Conservation (phyloP, 2,329 filamentous ascomycete species). For the Truncatella angustata region DNA sequence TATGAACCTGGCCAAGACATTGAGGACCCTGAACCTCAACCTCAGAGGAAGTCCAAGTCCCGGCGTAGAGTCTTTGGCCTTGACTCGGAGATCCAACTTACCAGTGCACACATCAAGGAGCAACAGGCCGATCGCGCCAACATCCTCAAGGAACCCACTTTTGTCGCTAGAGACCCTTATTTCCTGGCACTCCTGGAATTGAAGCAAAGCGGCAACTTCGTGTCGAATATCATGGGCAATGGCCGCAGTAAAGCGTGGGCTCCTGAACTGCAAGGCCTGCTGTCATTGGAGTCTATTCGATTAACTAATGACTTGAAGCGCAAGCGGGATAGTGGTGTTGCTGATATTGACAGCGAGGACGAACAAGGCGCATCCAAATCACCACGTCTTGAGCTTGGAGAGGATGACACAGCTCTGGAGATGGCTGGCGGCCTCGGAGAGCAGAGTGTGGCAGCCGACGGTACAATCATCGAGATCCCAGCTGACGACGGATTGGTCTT, state of each 20-base stretch:
- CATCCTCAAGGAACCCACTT: conserved; percentile 79
- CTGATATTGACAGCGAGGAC: conserved; percentile 70
- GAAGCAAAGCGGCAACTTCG: conserved; percentile 88
- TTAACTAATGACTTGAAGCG: conserved; percentile 81
- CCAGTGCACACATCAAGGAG: conserved; percentile 74
- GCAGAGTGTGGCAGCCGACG: conserved; percentile 54
- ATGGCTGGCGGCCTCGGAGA: conserved; percentile 49
- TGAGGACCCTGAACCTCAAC: conserved; percentile 61
- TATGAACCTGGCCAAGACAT: conserved; percentile 61
- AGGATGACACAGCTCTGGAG: conserved; percentile 58
- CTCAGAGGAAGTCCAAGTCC: conserved; percentile 70
- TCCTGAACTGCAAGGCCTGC: conserved; percentile 85
- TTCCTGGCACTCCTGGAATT: conserved; percentile 86
- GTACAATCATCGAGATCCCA: conserved; percentile 64
- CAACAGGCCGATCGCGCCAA: conserved; percentile 83
- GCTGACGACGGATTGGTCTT: conserved; percentile 48
- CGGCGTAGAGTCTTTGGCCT: conserved; percentile 79
- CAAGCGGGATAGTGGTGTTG: conserved; percentile 86
- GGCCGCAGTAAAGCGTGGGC: conserved; percentile 80
- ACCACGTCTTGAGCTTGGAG: conserved; percentile 66
- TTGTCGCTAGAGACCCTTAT: conserved; percentile 83
- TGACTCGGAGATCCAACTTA: conserved; percentile 79
- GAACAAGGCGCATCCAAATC: conserved; percentile 64
- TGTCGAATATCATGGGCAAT: conserved; percentile 81
- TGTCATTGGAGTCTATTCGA: conserved; percentile 81